A percentile compares a stretch with the other conserved stretches of the same genome.
These are phyloP conservation scores for Marchantia paleacea DNA, from an alignment of 225 moss, liverwort and hornwort species.

Conservation along the genomic window DNA sequence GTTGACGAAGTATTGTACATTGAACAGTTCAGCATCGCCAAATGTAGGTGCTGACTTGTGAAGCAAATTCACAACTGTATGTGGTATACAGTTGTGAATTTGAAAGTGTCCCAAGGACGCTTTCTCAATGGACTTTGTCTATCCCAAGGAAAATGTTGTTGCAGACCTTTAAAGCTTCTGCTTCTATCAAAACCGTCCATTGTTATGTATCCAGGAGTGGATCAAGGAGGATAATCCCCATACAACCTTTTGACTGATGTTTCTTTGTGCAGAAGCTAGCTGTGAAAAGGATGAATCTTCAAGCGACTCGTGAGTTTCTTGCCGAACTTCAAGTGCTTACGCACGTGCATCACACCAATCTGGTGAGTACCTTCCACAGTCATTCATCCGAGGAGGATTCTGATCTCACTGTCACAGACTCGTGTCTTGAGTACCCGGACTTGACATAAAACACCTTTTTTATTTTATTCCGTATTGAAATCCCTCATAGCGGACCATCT, in stretches of 20 bases:
- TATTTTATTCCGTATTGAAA: not conserved
- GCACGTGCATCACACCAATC: constrained; percentile 92
- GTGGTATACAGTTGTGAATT: not conserved
- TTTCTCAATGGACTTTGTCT: too few species aligned
- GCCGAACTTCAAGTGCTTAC: constrained; percentile 99
- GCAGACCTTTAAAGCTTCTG: not conserved
- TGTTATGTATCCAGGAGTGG: not conserved
- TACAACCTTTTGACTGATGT: not conserved
- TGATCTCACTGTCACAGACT: not conserved
- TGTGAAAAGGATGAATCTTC: constrained; percentile 92
- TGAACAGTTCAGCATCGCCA: not conserved
- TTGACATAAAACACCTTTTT: too few species aligned
- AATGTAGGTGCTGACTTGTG: not conserved
- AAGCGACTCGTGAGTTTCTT: constrained; percentile 82
- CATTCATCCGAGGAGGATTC: not conserved
- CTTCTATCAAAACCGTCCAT: not conserved
- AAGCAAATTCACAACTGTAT: not conserved
- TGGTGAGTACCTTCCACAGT: constrained; percentile 38
- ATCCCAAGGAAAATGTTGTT: not conserved
- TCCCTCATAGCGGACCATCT: not conserved
- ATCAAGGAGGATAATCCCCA: not conserved
- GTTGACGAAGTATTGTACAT: not conserved
- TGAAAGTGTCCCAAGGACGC: not conserved
- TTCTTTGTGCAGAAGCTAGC: constrained; percentile 61
- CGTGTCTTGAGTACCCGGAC: too few species aligned